Conservation (phyloP, 192 early-diverging fungal genomes). For the Podila verticillata region DNA sequence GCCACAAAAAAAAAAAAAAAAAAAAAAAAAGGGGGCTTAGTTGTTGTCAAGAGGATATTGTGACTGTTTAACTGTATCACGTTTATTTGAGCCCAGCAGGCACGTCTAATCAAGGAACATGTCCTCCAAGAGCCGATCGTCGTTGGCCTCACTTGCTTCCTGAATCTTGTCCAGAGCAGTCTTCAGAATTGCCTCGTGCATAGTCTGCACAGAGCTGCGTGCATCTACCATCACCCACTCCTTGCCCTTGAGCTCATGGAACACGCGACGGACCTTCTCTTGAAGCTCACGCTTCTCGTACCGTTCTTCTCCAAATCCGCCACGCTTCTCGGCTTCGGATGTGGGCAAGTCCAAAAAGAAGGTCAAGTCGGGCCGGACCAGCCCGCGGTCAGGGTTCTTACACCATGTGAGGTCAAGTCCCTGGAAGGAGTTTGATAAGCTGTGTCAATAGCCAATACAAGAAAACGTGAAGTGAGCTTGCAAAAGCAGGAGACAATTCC, state of each 20-base stretch:
- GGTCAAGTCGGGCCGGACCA: constrained; percentile 87
- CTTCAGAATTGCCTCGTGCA: constrained; percentile 29
- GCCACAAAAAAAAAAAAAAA: constrained; percentile 35
- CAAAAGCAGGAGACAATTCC: too few species aligned
- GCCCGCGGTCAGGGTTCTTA: constrained; percentile 83
- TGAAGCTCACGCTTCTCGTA: constrained; percentile 92
- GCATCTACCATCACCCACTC: constrained; percentile 58
- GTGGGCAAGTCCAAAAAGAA: constrained; percentile 88
- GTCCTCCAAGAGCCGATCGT: constrained; percentile 23
- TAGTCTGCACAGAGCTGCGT: constrained; percentile 16
- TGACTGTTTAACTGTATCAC: background rate
- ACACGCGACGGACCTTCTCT: constrained; percentile 76
- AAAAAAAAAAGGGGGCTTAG: background rate
- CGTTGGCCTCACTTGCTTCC: constrained; percentile 7
- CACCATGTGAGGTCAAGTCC: constrained; percentile 90
- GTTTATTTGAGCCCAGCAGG: too few species aligned
- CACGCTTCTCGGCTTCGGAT: constrained; percentile 77
- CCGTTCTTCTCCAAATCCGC: constrained; percentile 91
- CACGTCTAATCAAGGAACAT: constrained; percentile 10
- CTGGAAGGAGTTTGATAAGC: constrained; percentile 27
- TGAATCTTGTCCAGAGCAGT: constrained; percentile 21
- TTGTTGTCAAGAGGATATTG: background rate
- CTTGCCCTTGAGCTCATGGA: constrained; percentile 65
- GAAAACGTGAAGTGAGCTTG: too few species aligned
- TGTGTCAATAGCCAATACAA: too few species aligned